Evolutionary conservation across 2,329 filamentous ascomycete species (phyloP).

Genomic region (Sarocladium oryzae): DNA sequence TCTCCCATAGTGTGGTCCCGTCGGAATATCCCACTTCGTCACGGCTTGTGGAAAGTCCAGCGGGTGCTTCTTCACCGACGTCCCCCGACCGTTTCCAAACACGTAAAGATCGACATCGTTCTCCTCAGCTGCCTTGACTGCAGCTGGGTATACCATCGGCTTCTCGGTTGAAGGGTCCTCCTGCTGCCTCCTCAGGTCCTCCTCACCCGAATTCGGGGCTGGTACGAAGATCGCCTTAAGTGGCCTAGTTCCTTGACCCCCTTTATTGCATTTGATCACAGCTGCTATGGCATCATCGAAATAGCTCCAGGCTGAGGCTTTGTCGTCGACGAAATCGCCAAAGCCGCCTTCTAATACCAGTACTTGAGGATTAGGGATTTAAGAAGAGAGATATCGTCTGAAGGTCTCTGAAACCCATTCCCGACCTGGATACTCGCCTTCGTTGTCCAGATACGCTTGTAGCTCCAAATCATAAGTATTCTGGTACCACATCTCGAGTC

Average conservation of each 20-base stretch:
- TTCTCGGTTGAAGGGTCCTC: not conserved
- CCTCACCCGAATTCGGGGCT: not conserved
- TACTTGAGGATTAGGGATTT: not conserved
- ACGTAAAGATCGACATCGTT: not conserved
- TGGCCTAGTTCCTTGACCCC: not conserved
- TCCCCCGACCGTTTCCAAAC: not conserved
- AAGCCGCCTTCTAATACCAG: conserved; percentile 2
- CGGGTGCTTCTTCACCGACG: not conserved
- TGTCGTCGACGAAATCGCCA: not conserved
- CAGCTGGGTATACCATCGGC: not conserved
- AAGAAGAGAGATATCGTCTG: not conserved
- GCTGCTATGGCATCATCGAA: not conserved
- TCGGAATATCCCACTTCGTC: conserved; percentile 1
- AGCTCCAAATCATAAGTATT: not conserved
- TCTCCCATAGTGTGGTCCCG: not conserved
- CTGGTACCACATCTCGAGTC: conserved; percentile 3
- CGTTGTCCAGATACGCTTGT: not conserved
- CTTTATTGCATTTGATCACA: not conserved
- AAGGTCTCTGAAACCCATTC: not conserved
- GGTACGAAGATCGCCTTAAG: not conserved
- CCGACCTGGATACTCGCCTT: not conserved
- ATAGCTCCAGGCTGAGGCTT: not conserved
- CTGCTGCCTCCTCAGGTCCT: not conserved
- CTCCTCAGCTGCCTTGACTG: not conserved
- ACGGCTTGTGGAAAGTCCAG: not conserved